A percentile compares a stretch with the other conserved stretches of the same genome.
phyloP scores from a whole-genome alignment of 345 rosid genomes.

The Eucalyptus brandiana region DNA sequence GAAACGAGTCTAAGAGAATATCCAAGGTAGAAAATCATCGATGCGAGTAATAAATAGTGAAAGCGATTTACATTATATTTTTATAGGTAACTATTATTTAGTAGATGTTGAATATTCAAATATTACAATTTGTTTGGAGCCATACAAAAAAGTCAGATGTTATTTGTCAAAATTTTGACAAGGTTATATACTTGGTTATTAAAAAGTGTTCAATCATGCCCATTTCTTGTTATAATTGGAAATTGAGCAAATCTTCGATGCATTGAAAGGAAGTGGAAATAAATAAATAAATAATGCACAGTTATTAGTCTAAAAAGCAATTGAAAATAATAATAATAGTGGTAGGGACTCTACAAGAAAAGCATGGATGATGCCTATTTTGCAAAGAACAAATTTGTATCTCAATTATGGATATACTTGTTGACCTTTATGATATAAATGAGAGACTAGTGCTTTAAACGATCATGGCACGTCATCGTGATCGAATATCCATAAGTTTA shows the following conservation, averaged over 20 bases:
- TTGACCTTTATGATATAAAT: not conserved
- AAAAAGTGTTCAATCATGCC: not conserved
- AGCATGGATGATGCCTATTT: not conserved
- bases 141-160: accelerated
- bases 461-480: accelerated
- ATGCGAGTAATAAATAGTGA: not conserved
- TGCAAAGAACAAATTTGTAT: not conserved
- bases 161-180: accelerated
- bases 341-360: not conserved
- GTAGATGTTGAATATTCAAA: not conserved
- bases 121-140: not conserved
- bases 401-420: not conserved
- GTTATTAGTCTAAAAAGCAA: not conserved
- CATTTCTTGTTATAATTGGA: not conserved
- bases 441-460: not conserved
- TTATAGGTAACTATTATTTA: not conserved
- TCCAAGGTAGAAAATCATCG: accelerated
- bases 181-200: not conserved
- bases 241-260: not conserved
- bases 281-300: not conserved
- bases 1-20: accelerated
- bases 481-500: accelerated
- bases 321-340: not conserved
- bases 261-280: not conserved
- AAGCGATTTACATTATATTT: not conserved